phyloP scores from a whole-genome alignment of 192 early-diverging fungal species.

The Martensiomyces pterosporus region DNA sequence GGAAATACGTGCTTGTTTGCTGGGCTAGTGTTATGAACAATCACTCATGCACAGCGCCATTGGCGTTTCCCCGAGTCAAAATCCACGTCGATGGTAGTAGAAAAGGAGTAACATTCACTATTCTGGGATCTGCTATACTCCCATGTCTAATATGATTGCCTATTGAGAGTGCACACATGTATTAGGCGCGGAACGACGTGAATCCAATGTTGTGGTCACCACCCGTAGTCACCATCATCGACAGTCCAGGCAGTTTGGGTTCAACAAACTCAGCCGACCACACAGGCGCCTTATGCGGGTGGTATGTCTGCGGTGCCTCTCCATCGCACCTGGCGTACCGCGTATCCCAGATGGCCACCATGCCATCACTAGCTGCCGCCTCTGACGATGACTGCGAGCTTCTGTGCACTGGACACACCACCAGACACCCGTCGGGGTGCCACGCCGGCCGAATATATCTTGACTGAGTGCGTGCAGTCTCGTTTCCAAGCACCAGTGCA shows the following conservation, averaged over 20 bases:
- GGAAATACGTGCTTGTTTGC: too few relatives aligned
- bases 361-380: slow-evolving; percentile 3
- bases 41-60: too few relatives aligned
- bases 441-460: slow-evolving; percentile 30
- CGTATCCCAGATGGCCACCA: slow-evolving; percentile 31
- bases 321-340: slow-evolving; percentile 18
- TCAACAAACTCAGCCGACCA: slow-evolving; percentile 29
- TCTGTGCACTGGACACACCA: slow-evolving; percentile 22
- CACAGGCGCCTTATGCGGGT: slow-evolving; percentile 11
- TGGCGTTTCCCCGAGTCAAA: too few relatives aligned
- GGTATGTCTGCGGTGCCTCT: slow-evolving; percentile 11
- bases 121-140: too few relatives aligned
- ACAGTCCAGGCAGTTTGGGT: background rate
- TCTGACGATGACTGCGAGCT: slow-evolving; percentile 1
- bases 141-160: too few relatives aligned
- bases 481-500: slow-evolving; percentile 14
- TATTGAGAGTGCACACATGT: too few relatives aligned
- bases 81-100: too few relatives aligned
- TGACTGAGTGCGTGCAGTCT: slow-evolving; percentile 14
- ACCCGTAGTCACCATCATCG: slow-evolving; percentile 17
- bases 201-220: slow-evolving; percentile 33
- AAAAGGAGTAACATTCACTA: too few relatives aligned
- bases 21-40: too few relatives aligned
- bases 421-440: slow-evolving; percentile 30
- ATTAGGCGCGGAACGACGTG: slow-evolving; percentile 16